phyloP scores from a whole-genome alignment of 768 basidiomycete species.

The Auriscalpium orientale region DNA sequence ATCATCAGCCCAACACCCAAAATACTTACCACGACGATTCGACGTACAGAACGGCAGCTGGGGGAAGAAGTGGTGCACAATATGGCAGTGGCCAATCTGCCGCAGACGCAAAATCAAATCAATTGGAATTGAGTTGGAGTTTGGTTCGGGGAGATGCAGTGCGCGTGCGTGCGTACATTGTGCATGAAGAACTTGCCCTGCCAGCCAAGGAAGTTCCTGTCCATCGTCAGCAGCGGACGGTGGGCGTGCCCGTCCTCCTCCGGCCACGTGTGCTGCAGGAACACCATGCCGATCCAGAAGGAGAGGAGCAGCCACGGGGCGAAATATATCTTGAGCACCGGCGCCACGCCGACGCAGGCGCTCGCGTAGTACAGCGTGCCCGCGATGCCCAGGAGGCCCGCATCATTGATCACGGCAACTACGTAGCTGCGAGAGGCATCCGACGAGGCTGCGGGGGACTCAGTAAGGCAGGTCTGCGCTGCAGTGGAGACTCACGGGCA shows the following conservation, averaged over 20 bases:
- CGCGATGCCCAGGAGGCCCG: background rate
- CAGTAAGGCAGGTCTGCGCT: background rate
- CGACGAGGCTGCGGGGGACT: background rate
- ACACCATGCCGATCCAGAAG: constrained; percentile 2
- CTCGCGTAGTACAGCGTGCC: background rate
- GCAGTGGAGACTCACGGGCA: background rate
- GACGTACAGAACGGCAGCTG: constrained; percentile 9
- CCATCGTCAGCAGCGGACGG: constrained; percentile 10
- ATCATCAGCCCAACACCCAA: no score
- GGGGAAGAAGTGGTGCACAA: constrained; percentile 24
- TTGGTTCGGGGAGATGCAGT: no score
- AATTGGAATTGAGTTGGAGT: no score
- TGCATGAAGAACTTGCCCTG: constrained; percentile 23
- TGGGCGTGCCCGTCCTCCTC: constrained; percentile 1
- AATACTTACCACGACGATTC: no score
- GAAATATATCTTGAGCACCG: background rate
- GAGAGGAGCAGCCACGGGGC: background rate
- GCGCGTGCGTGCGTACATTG: constrained; percentile 1
- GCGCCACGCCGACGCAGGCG: background rate
- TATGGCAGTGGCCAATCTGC: constrained; percentile 19
- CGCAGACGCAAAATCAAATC: background rate
- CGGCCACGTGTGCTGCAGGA: background rate
- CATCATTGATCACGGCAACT: background rate
- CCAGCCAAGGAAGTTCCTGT: constrained; percentile 21
- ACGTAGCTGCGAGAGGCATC: background rate